These are phyloP conservation scores for Termitomyces sp. DNA, from an alignment of 768 basidiomycete genomes.

Conservation along the genomic window DNA sequence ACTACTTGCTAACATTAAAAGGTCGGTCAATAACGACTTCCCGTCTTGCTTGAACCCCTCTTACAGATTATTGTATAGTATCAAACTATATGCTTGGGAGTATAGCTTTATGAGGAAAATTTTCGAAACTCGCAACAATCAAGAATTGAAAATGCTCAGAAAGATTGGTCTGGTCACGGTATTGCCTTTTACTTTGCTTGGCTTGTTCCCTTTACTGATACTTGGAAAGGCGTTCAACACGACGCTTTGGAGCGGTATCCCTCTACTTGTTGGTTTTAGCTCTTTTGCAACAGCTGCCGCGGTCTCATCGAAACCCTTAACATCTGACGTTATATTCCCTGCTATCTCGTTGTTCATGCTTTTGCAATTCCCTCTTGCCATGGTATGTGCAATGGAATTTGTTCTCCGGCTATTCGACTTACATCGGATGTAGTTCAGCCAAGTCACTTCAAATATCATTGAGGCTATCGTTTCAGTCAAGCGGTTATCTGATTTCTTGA, in stretches of 20 bases:
- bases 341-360: slow-evolving; percentile 88
- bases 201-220: not conserved
- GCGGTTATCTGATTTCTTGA: slow-evolving; percentile 72
- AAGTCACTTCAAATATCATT: slow-evolving; percentile 75
- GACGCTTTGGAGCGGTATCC: slow-evolving; percentile 65
- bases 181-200: slow-evolving; percentile 14
- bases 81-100: slow-evolving; percentile 95
- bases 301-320: slow-evolving; percentile 61
- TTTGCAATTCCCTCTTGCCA: slow-evolving; percentile 78
- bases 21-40: slow-evolving; percentile 26
- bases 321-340: slow-evolving; percentile 93
- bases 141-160: slow-evolving; percentile 74
- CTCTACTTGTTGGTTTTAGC: slow-evolving; percentile 72
- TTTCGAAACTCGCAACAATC: slow-evolving; percentile 72
- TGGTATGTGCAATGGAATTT: slow-evolving; percentile 40
- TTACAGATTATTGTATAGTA: slow-evolving; percentile 34
- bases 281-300: slow-evolving; percentile 72
- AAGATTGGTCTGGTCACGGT: slow-evolving; percentile 78
- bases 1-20: slow-evolving; percentile 87
- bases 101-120: slow-evolving; percentile 80
- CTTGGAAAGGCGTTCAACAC: slow-evolving; percentile 44
- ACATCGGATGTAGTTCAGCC: slow-evolving; percentile 42
- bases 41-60: not conserved
- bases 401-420: not conserved
- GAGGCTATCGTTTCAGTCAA: slow-evolving; percentile 81